These are phyloP conservation scores for Adansonia madagascariensis DNA, from an alignment of 441 rosid species.

Conservation along the genomic window DNA sequence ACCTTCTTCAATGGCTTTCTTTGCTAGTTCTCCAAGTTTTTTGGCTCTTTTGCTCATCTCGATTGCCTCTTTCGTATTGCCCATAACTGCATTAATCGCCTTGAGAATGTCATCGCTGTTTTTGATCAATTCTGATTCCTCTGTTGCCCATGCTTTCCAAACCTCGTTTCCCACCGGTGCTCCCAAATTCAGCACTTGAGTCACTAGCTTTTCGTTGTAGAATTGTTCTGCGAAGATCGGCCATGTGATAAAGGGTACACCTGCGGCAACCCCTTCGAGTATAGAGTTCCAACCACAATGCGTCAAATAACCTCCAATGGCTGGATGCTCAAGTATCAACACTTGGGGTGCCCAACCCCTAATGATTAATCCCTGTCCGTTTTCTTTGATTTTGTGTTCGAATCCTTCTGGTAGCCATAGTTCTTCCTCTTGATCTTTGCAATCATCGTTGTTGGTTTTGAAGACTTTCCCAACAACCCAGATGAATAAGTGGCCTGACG, in stretches of 20 bases:
- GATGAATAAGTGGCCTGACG: conserved; percentile 34
- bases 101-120: neutral
- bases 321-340: conserved; percentile 46
- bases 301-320: conserved; percentile 44
- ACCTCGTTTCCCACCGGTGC: conserved; percentile 33
- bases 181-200: conserved; percentile 35
- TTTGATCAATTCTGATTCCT: conserved; percentile 27
- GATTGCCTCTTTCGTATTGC: conserved; percentile 21
- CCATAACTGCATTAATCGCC: conserved; percentile 25
- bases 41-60: conserved; percentile 24
- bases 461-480: conserved; percentile 34
- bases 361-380: conserved; percentile 40
- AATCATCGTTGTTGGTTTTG: conserved; percentile 29
- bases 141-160: conserved; percentile 38
- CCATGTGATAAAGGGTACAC: conserved; percentile 42
- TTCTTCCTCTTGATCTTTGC: conserved; percentile 35
- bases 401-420: conserved; percentile 33
- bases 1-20: conserved; percentile 11
- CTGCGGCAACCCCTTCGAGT: conserved; percentile 38
- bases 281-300: conserved; percentile 59
- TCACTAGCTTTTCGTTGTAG: conserved; percentile 29
- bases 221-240: conserved; percentile 35
- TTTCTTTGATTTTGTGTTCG: conserved; percentile 35
- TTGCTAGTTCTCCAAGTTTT: conserved; percentile 14
- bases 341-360: conserved; percentile 51